Evolutionary conservation across 2,329 filamentous ascomycete genomes (phyloP), one percentile per base, ranked within the genome.

Genomic region (Macrophomina pseudophaseolina): DNA sequence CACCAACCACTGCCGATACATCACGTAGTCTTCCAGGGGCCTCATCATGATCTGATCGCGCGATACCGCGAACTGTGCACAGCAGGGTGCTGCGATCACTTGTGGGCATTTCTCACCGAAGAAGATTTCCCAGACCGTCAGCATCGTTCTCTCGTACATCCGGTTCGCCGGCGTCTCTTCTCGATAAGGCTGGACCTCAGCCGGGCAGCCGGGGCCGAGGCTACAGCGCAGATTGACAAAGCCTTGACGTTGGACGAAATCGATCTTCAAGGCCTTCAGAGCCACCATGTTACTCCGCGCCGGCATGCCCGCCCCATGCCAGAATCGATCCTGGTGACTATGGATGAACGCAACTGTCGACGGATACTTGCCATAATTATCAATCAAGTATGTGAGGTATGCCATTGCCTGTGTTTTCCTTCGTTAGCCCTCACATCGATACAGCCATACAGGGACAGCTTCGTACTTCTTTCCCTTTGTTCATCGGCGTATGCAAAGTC

Each of bases 191-290:
- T 76, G 72, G n/a, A 80, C 70, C 54, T 76, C 79, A 5, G 73
- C 74, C 12, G 79, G 80, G 66, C 80, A 82, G 18, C 79, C 79
- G 0, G 77, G 74, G 35, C 71, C 68, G 46, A 71, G 70, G 14
- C 74, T 72, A 70, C 80, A 82, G 12, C 76, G 74, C 40, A 82
- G 71, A 64, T 79, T 79, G 3, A 77, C 77, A 66, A 78, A 82
- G 16, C 80, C 80, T 1, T 74, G 70, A 2, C 73, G 68, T 49
- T 76, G 73, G 33, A 82, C 73, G n/a, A 75, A 76, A 32, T 76
- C 73, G 28, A 76, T 71, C 9, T 77, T 75, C 12, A 82, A 72
- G 44, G 72, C 72, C 12, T 69, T 48, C 4, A 74, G 66, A 1
- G 64, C 53, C 33, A 35, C 38, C 64, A 51, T 59, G 54, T 66